These are phyloP conservation scores for Chimonanthus praecox DNA, from an alignment of 164 flowering plant species.

Conservation along the genomic window DNA sequence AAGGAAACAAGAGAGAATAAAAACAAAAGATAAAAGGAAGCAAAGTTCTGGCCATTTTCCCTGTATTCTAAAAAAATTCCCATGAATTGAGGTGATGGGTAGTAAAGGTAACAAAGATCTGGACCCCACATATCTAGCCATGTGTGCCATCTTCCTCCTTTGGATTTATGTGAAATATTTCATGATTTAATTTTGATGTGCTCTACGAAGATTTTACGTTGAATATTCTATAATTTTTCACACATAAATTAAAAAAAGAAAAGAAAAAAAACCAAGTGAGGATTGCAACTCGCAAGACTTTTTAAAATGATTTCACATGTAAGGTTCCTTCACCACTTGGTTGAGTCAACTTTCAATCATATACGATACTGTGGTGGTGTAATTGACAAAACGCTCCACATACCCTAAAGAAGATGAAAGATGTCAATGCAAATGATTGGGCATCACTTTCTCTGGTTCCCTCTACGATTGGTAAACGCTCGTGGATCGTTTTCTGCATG, in stretches of 20 bases:
- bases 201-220: too few relatives aligned
- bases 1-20: too few relatives aligned
- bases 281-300: background rate
- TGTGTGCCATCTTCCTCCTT: background rate
- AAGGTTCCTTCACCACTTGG: background rate
- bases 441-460: background rate
- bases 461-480: background rate
- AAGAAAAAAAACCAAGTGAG: background rate
- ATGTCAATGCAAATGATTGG: slow-evolving; percentile 6
- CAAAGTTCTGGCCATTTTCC: too few relatives aligned
- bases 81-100: background rate
- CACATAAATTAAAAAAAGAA: too few relatives aligned
- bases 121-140: background rate
- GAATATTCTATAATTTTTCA: too few relatives aligned
- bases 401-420: background rate
- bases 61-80: too few relatives aligned
- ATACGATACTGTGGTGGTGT: background rate
- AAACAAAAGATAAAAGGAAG: too few relatives aligned
- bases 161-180: background rate
- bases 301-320: background rate
- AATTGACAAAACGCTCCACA: background rate
- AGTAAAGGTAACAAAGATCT: background rate
- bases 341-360: background rate
- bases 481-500: too few relatives aligned
- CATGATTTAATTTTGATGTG: too few relatives aligned